Percentiles rank a stretch among this genome's conserved stretches.
Evolutionary conservation across 345 rosid species (phyloP).

Genomic region (Rhizophora mangle): DNA sequence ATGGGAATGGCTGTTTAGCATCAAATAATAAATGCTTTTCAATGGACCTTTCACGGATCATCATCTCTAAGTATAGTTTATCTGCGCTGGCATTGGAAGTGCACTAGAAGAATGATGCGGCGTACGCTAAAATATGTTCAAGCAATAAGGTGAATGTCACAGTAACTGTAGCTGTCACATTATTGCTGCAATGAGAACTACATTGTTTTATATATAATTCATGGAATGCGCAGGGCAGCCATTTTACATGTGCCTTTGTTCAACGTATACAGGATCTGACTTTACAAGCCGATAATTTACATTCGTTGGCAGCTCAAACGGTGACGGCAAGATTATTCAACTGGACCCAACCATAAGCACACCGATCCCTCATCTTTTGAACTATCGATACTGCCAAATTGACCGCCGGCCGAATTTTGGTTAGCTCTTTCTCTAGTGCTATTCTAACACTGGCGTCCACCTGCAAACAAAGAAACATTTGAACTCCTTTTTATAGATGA

Average conservation of each 20-base stretch:
- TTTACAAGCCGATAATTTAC: neutral
- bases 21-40: too few species aligned
- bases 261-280: neutral
- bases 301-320: constrained; percentile 18
- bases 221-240: neutral
- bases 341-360: constrained; percentile 86
- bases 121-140: too few species aligned
- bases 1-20: too few species aligned
- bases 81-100: too few species aligned
- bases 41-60: too few species aligned
- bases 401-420: constrained; percentile 51
- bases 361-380: constrained; percentile 56
- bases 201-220: neutral
- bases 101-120: too few species aligned
- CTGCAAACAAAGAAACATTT: constrained; percentile 31
- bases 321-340: constrained; percentile 41
- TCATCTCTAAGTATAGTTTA: too few species aligned
- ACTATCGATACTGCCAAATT: constrained; percentile 51
- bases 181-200: too few species aligned
- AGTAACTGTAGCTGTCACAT: too few species aligned
- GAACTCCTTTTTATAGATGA: too few species aligned
- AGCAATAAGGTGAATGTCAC: too few species aligned
- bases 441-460: constrained; percentile 47
- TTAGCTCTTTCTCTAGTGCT: constrained; percentile 58
- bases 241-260: neutral